phyloP scores from a whole-genome alignment of 1,284 basidiomycete species.

The Moesziomyces aphidis region DNA sequence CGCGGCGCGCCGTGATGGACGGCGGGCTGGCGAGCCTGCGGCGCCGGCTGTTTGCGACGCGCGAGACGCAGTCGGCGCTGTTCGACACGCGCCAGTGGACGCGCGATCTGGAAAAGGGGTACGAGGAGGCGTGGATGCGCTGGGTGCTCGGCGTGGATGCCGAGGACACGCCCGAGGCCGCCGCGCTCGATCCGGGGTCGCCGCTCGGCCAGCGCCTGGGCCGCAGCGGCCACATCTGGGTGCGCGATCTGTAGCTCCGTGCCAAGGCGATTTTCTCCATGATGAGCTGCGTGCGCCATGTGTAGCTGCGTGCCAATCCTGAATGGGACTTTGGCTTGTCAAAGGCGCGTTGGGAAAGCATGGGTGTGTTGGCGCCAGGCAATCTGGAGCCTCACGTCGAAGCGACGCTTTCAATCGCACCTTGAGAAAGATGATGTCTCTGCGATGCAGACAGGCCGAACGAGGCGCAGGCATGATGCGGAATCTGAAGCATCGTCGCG shows the following conservation, averaged over 20 bases:
- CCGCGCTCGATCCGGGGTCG: conserved; percentile 6
- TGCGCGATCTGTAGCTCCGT: conserved; percentile 10
- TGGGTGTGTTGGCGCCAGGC: too few relatives aligned
- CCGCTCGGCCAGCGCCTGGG: conserved; percentile 7
- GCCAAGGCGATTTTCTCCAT: too few relatives aligned
- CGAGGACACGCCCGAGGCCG: conserved; percentile 69
- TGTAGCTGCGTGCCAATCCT: too few relatives aligned
- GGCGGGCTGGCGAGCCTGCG: conserved; percentile 45
- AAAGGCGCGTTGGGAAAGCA: too few relatives aligned
- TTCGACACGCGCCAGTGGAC: conserved; percentile 75
- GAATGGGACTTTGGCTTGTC: too few relatives aligned
- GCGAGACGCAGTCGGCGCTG: conserved; percentile 71
- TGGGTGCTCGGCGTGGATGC: conserved; percentile 73
- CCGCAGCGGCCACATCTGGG: conserved; percentile 54
- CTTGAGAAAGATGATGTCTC: too few relatives aligned
- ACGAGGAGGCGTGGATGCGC: conserved; percentile 72
- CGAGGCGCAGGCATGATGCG: too few relatives aligned
- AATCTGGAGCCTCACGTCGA: too few relatives aligned
- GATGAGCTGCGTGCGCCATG: too few relatives aligned
- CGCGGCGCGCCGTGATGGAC: conserved; percentile 25
- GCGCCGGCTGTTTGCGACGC: conserved; percentile 70
- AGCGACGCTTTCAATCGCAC: too few relatives aligned
- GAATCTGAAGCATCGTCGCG: too few relatives aligned
- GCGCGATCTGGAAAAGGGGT: conserved; percentile 73
- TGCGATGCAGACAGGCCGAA: too few relatives aligned